phyloP scores from a whole-genome alignment of 169 alveolate genomes.

The Eimeria praecox region DNA sequence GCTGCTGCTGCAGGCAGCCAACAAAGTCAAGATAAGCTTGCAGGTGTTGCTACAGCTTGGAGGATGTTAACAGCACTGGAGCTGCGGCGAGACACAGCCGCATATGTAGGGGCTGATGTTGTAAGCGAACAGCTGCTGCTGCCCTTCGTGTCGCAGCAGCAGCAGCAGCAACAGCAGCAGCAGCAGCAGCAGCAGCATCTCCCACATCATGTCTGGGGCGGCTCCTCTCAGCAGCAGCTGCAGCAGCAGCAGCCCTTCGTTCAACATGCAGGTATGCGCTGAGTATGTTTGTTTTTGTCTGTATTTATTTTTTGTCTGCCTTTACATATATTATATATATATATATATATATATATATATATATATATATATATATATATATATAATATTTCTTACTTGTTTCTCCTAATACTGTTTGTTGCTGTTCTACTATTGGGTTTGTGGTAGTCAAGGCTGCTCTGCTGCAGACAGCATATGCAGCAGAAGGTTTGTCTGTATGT shows the following conservation, averaged over 20 bases:
- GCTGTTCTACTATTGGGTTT: neutral
- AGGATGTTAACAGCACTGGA: conserved; percentile 1
- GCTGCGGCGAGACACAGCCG: neutral
- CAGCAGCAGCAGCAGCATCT: conserved; percentile 16
- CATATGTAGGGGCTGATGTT: neutral
- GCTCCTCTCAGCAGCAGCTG: neutral
- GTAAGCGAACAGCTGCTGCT: conserved; percentile 3
- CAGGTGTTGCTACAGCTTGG: conserved; percentile 27
- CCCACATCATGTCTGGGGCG: neutral
- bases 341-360: neutral
- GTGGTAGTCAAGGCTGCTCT: neutral
- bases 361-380: neutral
- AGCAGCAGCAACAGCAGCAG: conserved; percentile 28
- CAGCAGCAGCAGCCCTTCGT: neutral
- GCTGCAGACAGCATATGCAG: neutral
- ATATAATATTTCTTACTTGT: too few relatives aligned
- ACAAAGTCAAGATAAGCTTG: neutral
- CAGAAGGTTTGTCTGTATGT: neutral
- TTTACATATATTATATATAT: neutral
- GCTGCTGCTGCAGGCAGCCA: conserved; percentile 7
- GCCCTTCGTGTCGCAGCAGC: conserved; percentile 2
- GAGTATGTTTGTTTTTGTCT: neutral
- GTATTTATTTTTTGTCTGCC: neutral
- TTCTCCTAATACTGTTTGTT: too few relatives aligned
- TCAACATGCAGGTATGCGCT: neutral